Percentiles rank a stretch among this genome's conserved stretches.
These are phyloP conservation scores for Fusarium sp. DNA, from an alignment of 2,329 filamentous ascomycete species.

Conservation along the genomic window DNA sequence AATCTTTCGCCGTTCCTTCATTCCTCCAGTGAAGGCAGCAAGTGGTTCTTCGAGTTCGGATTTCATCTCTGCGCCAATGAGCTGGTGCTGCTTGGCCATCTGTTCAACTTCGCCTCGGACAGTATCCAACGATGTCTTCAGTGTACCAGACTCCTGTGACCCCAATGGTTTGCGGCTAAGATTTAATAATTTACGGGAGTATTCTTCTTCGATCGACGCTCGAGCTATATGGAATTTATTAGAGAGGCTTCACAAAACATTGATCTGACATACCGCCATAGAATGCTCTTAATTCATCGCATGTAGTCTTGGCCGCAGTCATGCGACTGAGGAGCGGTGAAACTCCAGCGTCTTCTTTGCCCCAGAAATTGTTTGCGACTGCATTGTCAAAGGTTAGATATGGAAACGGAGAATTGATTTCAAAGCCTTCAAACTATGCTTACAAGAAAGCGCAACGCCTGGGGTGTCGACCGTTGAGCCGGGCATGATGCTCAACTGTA, in stretches of 20 bases:
- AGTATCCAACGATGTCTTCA: conserved; percentile 87
- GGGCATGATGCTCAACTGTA: conserved; percentile 64
- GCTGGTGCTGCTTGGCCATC: conserved; percentile 94
- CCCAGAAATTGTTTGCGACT: conserved; percentile 99
- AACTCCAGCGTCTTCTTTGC: conserved; percentile 97
- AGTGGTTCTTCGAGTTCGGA: conserved; percentile 94
- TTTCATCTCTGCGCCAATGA: conserved; percentile 94
- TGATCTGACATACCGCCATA: conserved; percentile 74
- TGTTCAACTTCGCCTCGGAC: conserved; percentile 90
- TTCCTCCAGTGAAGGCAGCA: conserved; percentile 89
- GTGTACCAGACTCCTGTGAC: conserved; percentile 85
- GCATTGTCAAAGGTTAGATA: conserved; percentile 31
- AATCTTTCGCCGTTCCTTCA: conserved; percentile 98
- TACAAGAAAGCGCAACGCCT: conserved; percentile 77
- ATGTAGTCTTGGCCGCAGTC: conserved; percentile 93
- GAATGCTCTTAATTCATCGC: conserved; percentile 92
- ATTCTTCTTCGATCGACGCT: conserved; percentile 96
- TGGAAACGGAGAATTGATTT: not conserved
- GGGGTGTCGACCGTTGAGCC: conserved; percentile 72
- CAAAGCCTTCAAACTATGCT: conserved; percentile 41
- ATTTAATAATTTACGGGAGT: conserved; percentile 87
- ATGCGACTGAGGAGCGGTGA: conserved; percentile 92
- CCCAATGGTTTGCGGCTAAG: conserved; percentile 90
- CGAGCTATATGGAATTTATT: conserved; percentile 69
- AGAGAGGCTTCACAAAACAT: not conserved